These are phyloP conservation scores for Cryptosporidium muris DNA, from an alignment of 169 alveolate species.

Conservation along the genomic window DNA sequence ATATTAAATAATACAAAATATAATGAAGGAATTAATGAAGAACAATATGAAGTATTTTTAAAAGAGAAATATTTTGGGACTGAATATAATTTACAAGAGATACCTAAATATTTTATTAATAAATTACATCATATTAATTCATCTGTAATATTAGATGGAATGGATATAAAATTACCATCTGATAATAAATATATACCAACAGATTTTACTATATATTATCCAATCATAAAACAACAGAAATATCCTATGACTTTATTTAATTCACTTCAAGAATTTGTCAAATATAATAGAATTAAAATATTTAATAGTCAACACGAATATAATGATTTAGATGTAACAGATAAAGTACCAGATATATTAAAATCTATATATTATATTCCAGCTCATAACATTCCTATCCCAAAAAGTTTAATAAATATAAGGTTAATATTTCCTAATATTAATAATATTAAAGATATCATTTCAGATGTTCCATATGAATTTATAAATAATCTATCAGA, in stretches of 20 bases:
- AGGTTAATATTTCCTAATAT: conserved; percentile 20
- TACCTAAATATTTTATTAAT: conserved; percentile 4
- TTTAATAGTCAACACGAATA: neutral
- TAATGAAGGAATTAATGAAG: conserved; percentile 3
- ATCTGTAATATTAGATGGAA: neutral
- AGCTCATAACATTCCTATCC: conserved; percentile 1
- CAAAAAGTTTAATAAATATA: conserved; percentile 7
- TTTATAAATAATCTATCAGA: neutral
- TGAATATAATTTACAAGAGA: conserved; percentile 1
- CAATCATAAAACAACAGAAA: neutral
- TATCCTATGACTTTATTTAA: conserved; percentile 10
- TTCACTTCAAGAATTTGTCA: conserved; percentile 3
- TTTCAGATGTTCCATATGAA: neutral
- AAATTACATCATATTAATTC: neutral
- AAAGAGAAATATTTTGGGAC: too few relatives aligned
- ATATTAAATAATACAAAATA: neutral
- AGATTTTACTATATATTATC: conserved; percentile 6
- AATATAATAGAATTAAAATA: neutral
- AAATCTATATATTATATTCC: conserved; percentile 29
- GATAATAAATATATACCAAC: conserved; percentile 18
- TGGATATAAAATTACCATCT: neutral
- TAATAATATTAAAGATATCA: too few relatives aligned
- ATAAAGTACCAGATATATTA: too few relatives aligned
- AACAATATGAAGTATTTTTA: neutral
- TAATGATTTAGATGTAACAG: too few relatives aligned